Evolutionary conservation across 768 basidiomycete genomes (phyloP), one percentile per base, ranked within the genome.

Genomic region (Leccinum boreale): DNA sequence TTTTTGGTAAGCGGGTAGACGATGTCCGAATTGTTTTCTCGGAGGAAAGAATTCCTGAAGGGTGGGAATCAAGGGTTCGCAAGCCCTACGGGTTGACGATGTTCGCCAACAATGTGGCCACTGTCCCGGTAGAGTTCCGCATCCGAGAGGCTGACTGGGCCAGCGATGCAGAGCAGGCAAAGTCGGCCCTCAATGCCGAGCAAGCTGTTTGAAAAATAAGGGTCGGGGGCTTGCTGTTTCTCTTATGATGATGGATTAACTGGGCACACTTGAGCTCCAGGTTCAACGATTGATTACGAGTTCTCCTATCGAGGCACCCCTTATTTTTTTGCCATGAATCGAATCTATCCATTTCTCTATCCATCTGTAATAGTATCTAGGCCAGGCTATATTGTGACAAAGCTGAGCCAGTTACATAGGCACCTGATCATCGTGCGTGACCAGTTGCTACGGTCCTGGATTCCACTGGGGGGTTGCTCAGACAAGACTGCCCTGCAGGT

Each of bases 41-140:
- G 9, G 86, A 92, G 47, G 90, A 92, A 61, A 81, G 88, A 15
- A 66, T 92, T 31, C 85, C 86, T 1, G 78, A 86, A 0, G 83
- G 83, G 21, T 92, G 88, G 87, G 87, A 90, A 66, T 78, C 89
- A 0, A 73, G 79, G 14, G 69, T 83, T 29, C 75, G 79, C n/a
- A 72, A 77, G 35, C 80, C 73, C 0, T 73, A 78, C 54, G 89
- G 90, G 0, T 69, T 90, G 33, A 89, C 89, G 0, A 71, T 91
- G 7, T 48, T 73, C 12, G 67, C 68, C 9, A 82, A 89, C 74
- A 87, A 90, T 65, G 17, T 35, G n/a, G 45, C 53, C 12, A 17
- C 26, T 8, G 4, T 65, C 14, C 19, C 50, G 3, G 19, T 66
- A 7, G 59, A 67, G 47, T 50, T 53, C 31, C 49, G 65, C 1